phyloP scores from a whole-genome alignment of 1,284 basidiomycete genomes.

The Xerocomus nothofagi region DNA sequence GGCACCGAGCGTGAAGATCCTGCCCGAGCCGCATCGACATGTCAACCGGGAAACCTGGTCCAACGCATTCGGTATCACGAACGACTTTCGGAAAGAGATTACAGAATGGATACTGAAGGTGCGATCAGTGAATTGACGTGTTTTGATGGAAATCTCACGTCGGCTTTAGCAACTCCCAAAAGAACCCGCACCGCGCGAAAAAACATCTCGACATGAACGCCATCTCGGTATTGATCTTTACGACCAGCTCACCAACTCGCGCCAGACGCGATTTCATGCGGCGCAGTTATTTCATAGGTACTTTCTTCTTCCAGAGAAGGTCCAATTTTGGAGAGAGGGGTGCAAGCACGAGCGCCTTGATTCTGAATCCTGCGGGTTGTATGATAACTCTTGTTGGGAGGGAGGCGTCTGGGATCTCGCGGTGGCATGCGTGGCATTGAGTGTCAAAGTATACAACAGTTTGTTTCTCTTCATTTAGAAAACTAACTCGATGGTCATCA shows the following conservation, averaged over 20 bases:
- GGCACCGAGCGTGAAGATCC: not conserved
- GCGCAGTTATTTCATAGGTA: constrained; percentile 56
- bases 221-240: constrained; percentile 39
- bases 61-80: constrained; percentile 27
- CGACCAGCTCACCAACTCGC: constrained; percentile 52
- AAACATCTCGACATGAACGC: not conserved
- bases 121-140: constrained; percentile 9
- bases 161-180: constrained; percentile 25
- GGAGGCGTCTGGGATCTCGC: constrained; percentile 53
- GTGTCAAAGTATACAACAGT: constrained; percentile 50
- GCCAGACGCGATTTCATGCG: constrained; percentile 62
- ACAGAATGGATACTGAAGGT: constrained; percentile 48
- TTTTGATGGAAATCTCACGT: not conserved
- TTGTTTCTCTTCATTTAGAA: not conserved
- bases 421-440: constrained; percentile 54
- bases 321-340: constrained; percentile 11
- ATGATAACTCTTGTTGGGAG: not conserved
- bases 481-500: constrained; percentile 22
- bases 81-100: constrained; percentile 35
- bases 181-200: constrained; percentile 6
- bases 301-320: constrained; percentile 34
- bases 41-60: constrained; percentile 14
- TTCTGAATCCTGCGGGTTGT: not conserved
- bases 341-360: not conserved
- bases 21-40: not conserved